Evolutionary conservation across 2,329 filamentous ascomycete species (phyloP).

Genomic region (Colletotrichum costaricense): DNA sequence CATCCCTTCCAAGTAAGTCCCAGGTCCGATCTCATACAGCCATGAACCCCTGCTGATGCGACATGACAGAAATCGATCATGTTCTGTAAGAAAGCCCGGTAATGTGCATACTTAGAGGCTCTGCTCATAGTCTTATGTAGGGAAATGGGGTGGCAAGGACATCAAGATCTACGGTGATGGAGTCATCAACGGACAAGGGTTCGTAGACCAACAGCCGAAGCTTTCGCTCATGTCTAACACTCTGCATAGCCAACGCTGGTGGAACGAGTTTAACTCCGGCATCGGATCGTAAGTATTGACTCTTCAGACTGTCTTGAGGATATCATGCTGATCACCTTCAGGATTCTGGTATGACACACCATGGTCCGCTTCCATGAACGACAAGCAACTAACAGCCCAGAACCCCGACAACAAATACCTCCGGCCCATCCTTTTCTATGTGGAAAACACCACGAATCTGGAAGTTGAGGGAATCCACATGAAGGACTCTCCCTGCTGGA

Average conservation of each 20-base stretch:
- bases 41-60: not conserved
- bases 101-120: not conserved
- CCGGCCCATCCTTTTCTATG: slow-evolving; percentile 70
- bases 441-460: slow-evolving; percentile 70
- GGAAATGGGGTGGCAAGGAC: slow-evolving; percentile 72
- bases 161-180: slow-evolving; percentile 71
- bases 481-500: slow-evolving; percentile 73
- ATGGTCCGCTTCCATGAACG: not conserved
- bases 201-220: not conserved
- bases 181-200: slow-evolving; percentile 66
- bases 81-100: slow-evolving; percentile 47
- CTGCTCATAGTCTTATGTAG: slow-evolving; percentile 39
- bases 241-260: slow-evolving; percentile 49
- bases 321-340: not conserved
- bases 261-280: slow-evolving; percentile 52
- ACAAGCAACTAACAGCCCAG: slow-evolving; percentile 46
- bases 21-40: accelerated
- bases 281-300: slow-evolving; percentile 35
- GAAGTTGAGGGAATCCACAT: slow-evolving; percentile 68
- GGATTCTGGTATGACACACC: slow-evolving; percentile 47
- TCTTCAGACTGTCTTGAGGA: not conserved
- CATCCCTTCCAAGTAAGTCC: slow-evolving; percentile 50
- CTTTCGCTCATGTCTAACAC: not conserved
- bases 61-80: slow-evolving; percentile 60
- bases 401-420: slow-evolving; percentile 66